Evolutionary conservation across 164 flowering plant genomes (phyloP), one percentile per base, ranked within the genome.

Genomic region (Tetrastigma voinierianum): DNA sequence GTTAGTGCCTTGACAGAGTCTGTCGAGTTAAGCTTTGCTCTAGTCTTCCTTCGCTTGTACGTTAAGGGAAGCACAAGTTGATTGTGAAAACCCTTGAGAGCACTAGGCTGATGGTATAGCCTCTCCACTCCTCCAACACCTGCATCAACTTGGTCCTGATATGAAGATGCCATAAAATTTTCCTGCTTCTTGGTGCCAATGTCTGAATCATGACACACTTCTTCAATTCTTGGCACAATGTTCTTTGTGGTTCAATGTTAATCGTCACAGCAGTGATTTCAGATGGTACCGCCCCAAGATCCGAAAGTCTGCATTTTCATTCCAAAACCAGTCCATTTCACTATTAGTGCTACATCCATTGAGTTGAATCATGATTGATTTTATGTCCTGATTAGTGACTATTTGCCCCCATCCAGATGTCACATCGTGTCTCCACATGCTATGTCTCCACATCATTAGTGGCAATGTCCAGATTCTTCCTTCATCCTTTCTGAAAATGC

Each of bases 31-130:
- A 18, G 61, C 59, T 78, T 78, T 18, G 25, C 56, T 20, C 46
- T 61, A 51, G 71, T 67, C 57, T 79, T 76, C 51, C 79, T 76
- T 24, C 82, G 58, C 69, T 76, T 79, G 49, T 75, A 72, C 20
- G 79, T 79, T 54, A 72, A 71, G 23, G 79, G 79, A 60, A 70
- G 69, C 21, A 43, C 15, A 53, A 4, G 15, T 3, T 68, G 75
- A 65, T 61, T 66, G 52, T 62, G 71, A 40, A 51, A 23, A 51
- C 69, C 74, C 21, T 69, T 61, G 9, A 69, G 59, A 43, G 64
- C 61, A 60, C 69, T 53, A 17, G 65, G 17, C 21, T 65, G 57
- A 40, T 67, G 45, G 9, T 45, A 40, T 6, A 58, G 58, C 45
- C 61, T 59, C 40, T 40, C 67, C 6, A 58, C 17, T 11, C 63